These are phyloP conservation scores for Candida glucosophila DNA, from an alignment of 1,139 yeast genomes.

Conservation along the genomic window DNA sequence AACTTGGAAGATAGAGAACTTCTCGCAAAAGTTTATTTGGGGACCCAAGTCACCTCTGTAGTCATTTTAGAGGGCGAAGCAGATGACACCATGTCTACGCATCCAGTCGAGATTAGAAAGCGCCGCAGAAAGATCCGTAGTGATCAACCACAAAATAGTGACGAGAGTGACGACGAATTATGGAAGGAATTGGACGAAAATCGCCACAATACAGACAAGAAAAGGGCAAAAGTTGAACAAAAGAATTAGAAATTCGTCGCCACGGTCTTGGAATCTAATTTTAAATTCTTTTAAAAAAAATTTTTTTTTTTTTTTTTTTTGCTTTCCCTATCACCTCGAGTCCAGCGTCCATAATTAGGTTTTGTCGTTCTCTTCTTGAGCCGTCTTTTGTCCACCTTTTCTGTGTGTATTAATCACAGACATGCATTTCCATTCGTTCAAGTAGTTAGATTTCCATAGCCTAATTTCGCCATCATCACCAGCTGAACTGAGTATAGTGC, in stretches of 20 bases:
- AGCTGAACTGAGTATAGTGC: constrained; percentile 84
- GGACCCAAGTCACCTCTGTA: constrained; percentile 61
- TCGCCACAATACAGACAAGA: constrained; percentile 15
- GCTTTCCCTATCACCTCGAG: background rate
- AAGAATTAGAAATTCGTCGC: constrained; percentile 1
- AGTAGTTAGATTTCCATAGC: constrained; percentile 83
- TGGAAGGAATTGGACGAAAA: constrained; percentile 29
- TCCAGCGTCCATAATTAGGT: too few relatives aligned
- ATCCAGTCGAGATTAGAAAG: constrained; percentile 11
- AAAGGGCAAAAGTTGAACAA: constrained; percentile 9
- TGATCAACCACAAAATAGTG: constrained; percentile 20
- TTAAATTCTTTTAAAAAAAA: too few relatives aligned
- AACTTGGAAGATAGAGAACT: constrained; percentile 49
- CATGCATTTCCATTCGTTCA: constrained; percentile 86
- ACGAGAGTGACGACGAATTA: constrained; percentile 28
- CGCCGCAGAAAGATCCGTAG: constrained; percentile 16
- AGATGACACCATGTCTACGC: constrained; percentile 6
- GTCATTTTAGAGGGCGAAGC: constrained; percentile 36
- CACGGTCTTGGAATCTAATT: too few relatives aligned
- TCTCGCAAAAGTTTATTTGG: constrained; percentile 65
- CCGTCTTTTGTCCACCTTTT: constrained; percentile 10
- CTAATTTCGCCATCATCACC: constrained; percentile 94
- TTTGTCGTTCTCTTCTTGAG: constrained; percentile 9
- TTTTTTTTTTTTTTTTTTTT: constrained; percentile 1
- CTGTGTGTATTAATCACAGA: constrained; percentile 57